Conservation (phyloP, 106 monocot genomes). For the Posidonia australis region DNA sequence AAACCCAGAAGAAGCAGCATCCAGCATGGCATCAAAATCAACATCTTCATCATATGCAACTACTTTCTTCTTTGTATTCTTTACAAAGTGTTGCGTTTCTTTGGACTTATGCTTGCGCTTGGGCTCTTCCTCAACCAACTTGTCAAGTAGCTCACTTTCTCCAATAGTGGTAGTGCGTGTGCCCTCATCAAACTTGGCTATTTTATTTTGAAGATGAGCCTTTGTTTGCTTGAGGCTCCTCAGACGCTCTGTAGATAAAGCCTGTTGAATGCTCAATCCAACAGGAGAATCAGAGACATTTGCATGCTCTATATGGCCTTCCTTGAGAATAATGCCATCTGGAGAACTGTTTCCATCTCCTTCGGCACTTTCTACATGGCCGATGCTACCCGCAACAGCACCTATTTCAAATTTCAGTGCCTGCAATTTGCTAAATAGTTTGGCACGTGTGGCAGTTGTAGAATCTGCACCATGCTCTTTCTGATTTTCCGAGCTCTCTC, state of each 20-base stretch:
- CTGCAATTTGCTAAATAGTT: constrained; percentile 46
- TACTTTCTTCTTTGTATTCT: constrained; percentile 27
- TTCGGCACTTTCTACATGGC: constrained; percentile 13
- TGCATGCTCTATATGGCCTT: constrained; percentile 7
- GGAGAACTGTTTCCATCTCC: constrained; percentile 3
- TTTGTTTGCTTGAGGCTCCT: constrained; percentile 67
- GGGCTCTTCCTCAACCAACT: constrained; percentile 58
- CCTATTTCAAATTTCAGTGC: constrained; percentile 80
- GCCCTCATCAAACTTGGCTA: constrained; percentile 26
- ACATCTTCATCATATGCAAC: constrained; percentile 68
- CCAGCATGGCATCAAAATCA: constrained; percentile 84
- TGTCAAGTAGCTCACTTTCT: constrained; percentile 29
- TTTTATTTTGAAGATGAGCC: constrained; percentile 46
- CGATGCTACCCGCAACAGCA: constrained; percentile 72
- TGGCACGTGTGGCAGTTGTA: constrained; percentile 19
- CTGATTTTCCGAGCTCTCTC: constrained; percentile 18
- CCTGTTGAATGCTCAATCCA: constrained; percentile 60
- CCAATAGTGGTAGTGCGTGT: constrained; percentile 4
- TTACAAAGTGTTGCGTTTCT: constrained; percentile 14
- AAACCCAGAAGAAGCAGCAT: constrained; percentile 81
- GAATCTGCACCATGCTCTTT: constrained; percentile 20
- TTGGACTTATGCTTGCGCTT: constrained; percentile 38
- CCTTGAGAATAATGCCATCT: neutral
- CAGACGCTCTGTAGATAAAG: constrained; percentile 67
- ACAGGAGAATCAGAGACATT: constrained; percentile 12